A percentile compares a stretch with the other conserved stretches of the same genome.
These are phyloP conservation scores for Bondarzewia mesenterica DNA, from an alignment of 1,284 basidiomycete genomes.

Conservation along the genomic window DNA sequence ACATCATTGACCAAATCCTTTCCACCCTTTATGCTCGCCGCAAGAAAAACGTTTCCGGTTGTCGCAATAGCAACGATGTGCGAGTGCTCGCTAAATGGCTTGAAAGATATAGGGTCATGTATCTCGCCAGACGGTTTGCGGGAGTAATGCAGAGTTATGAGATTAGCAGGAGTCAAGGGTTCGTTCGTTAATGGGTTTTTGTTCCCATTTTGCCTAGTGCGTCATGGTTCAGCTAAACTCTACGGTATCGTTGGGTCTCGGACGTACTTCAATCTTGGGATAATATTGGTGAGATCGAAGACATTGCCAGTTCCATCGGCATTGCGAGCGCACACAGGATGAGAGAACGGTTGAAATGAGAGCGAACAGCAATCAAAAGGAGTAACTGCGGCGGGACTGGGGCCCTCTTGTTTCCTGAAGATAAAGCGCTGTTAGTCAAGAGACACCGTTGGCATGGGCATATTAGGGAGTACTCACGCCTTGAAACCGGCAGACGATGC, in stretches of 20 bases:
- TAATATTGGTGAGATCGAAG: constrained; percentile 86
- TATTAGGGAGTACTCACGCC: constrained; percentile 35
- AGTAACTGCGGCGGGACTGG: constrained; percentile 53
- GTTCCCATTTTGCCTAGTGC: constrained; percentile 74
- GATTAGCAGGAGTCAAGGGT: constrained; percentile 66
- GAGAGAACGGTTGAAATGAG: constrained; percentile 84
- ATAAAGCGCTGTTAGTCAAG: constrained; percentile 2
- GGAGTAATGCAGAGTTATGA: constrained; percentile 87
- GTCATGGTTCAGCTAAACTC: no score
- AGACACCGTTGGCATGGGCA: constrained; percentile 2
- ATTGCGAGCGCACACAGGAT: constrained; percentile 84
- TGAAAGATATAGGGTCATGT: constrained; percentile 90
- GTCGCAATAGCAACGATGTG: constrained; percentile 86
- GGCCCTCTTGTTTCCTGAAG: constrained; percentile 56
- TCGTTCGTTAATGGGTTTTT: constrained; percentile 85
- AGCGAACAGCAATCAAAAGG: constrained; percentile 91
- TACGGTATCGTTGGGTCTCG: no score
- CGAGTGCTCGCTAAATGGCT: constrained; percentile 86
- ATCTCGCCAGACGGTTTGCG: constrained; percentile 74
- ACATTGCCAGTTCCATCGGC: constrained; percentile 71
- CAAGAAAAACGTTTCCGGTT: constrained; percentile 88
- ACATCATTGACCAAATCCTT: constrained; percentile 83
- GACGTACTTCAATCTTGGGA: constrained; percentile 88
- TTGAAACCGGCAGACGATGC: constrained; percentile 66
- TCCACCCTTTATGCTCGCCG: constrained; percentile 85